Base-by-base conservation (phyloP, 139 green algal genomes). In the Marvania coccoides region DNA sequence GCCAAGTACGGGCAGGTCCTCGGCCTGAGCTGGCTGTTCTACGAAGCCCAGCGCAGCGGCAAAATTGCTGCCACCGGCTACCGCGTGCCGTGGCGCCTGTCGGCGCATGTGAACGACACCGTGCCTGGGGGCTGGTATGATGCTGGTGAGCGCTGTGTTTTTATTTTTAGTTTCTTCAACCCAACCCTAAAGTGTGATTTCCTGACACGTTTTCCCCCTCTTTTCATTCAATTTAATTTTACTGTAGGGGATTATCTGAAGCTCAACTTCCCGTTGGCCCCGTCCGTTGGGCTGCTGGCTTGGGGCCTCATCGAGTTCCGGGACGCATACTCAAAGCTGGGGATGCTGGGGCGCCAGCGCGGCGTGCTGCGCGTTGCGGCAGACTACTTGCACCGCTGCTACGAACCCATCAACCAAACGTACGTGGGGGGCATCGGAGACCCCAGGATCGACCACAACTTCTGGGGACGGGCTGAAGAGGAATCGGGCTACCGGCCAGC, bases 31-130 rank as follows among this genome's bases (percentile, higher is more conserved):
- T 65, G 35, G 30, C 15, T 42, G n/a, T 72, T 64, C 33, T 72
- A 72, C 53, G 19, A 54, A 1, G 65, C 65, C 29, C 65, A 72
- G 40, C 35, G 65, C 39, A 55, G 36, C 28, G 65, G 65, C 39
- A 19, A 46, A 24, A 29, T 66, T 0, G 47, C 56, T n/a, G 23
- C 24, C 14, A 6, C n/a, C 3, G 9, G 8, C 33, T 56, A 72
- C 35, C 51, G 39, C 8, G 61, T 72, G 24, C 6, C 4, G 6
- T 72, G 65, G 65, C 33, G 47, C 4, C 14, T 26, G 15, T 23
- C 6, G 3, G 53, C 65, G 15, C 65, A 64, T 19, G 7, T 65
- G 23, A 37, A 3, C 13, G 65, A 72, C 48, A 9, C 53, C 2
- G 48, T 72, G 13, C n/a, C 30, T 14, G 48, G 48, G 31, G 65